phyloP scores from a whole-genome alignment of 306 rosid species.

The Neltuma alba region DNA sequence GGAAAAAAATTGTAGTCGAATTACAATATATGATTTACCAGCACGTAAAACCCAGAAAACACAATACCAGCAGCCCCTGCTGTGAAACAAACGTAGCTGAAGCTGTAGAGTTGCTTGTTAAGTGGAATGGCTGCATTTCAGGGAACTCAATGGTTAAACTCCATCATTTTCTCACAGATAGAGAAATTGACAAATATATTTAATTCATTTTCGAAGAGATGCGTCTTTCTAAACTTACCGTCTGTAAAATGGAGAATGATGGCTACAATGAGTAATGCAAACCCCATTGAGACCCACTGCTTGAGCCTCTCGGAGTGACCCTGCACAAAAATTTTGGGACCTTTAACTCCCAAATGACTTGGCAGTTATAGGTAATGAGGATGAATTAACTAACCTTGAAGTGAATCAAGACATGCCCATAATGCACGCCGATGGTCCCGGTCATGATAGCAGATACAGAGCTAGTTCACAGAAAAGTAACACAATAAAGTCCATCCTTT shows the following conservation, averaged over 20 bases:
- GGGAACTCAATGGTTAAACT: not conserved
- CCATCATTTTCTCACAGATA: not conserved
- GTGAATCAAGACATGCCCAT: constrained; percentile 75
- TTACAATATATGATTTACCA: constrained; percentile 40
- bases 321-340: constrained; percentile 38
- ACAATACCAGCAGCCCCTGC: constrained; percentile 72
- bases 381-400: constrained; percentile 55
- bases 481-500: not conserved
- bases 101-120: constrained; percentile 78
- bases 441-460: constrained; percentile 69
- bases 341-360: constrained; percentile 2
- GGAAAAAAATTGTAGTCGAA: not conserved
- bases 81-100: constrained; percentile 81
- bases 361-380: not conserved
- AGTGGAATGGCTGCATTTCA: constrained; percentile 68
- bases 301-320: constrained; percentile 65
- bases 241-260: constrained; percentile 68
- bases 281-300: constrained; percentile 73
- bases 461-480: constrained; percentile 38
- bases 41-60: constrained; percentile 61
- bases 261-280: constrained; percentile 53
- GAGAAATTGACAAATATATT: not conserved
- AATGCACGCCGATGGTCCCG: constrained; percentile 72
- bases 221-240: constrained; percentile 37
- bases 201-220: not conserved